phyloP scores from a whole-genome alignment of 192 early-diverging fungal species.

The Linnemannia schmuckeri region DNA sequence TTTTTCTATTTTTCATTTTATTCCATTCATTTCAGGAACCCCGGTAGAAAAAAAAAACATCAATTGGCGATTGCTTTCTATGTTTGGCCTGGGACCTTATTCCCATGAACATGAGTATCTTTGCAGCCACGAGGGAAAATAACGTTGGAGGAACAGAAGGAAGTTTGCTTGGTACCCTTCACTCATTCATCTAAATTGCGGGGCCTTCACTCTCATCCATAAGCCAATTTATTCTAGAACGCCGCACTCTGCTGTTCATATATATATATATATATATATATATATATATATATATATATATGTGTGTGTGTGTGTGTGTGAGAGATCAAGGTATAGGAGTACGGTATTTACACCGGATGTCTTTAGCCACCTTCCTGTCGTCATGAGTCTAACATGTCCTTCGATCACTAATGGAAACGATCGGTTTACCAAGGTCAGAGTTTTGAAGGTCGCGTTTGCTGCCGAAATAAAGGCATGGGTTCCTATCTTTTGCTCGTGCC shows the following conservation, averaged over 20 bases:
- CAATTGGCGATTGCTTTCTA: not conserved
- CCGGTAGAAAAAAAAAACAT: no score
- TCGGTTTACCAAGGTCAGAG: not conserved
- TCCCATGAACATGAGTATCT: not conserved
- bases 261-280: no score
- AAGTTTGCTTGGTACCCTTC: not conserved
- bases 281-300: no score
- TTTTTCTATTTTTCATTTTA: not conserved
- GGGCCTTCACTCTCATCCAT: not conserved
- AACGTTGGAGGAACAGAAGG: not conserved
- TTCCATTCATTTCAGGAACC: not conserved
- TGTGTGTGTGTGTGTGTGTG: no score
- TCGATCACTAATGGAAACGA: not conserved
- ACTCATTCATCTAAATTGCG: not conserved
- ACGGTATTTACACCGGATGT: not conserved
- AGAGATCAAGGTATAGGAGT: not conserved
- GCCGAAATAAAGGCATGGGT: not conserved
- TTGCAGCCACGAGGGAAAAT: not conserved
- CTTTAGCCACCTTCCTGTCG: no score
- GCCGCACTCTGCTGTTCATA: not conserved
- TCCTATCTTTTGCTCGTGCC: not conserved
- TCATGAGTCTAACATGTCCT: not conserved
- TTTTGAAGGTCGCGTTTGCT: not conserved
- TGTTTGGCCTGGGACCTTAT: not conserved
- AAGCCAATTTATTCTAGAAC: conserved; percentile 3